Conservation (phyloP, 139 green algal species). For the Chlamydomonas urium region DNA sequence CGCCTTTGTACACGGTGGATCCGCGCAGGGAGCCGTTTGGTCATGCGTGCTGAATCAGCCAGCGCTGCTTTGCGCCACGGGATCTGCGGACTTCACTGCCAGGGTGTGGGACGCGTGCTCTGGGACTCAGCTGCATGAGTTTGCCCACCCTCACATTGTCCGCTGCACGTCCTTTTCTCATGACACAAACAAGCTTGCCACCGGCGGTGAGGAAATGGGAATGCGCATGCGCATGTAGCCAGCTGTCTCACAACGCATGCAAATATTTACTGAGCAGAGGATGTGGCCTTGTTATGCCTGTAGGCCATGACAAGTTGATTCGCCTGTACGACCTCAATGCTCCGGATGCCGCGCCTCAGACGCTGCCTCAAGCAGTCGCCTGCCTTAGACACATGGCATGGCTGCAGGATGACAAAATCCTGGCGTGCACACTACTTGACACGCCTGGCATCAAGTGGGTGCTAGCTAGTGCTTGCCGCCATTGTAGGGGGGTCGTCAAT, state of each 20-base stretch:
- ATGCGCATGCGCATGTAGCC: not conserved
- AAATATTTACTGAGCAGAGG: not conserved
- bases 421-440: conserved; percentile 60
- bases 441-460: conserved; percentile 53
- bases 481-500: too few species aligned
- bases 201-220: conserved; percentile 49
- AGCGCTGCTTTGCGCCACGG: conserved; percentile 86
- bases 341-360: conserved; percentile 59
- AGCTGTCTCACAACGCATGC: not conserved
- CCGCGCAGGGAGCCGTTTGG: conserved; percentile 93
- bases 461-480: too few species aligned
- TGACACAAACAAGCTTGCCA: conserved; percentile 50
- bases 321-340: conserved; percentile 84
- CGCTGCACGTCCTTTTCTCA: conserved; percentile 75
- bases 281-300: not conserved
- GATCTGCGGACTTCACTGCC: conserved; percentile 91
- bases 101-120: conserved; percentile 92
- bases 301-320: conserved; percentile 85
- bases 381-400: conserved; percentile 66
- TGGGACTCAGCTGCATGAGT: conserved; percentile 80
- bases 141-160: conserved; percentile 94
- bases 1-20: too few species aligned
- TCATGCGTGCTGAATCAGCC: conserved; percentile 78
- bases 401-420: conserved; percentile 64
- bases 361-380: conserved; percentile 29